Evolutionary conservation across 148 eudicot species (phyloP).

Genomic region (Polygonum aviculare): DNA sequence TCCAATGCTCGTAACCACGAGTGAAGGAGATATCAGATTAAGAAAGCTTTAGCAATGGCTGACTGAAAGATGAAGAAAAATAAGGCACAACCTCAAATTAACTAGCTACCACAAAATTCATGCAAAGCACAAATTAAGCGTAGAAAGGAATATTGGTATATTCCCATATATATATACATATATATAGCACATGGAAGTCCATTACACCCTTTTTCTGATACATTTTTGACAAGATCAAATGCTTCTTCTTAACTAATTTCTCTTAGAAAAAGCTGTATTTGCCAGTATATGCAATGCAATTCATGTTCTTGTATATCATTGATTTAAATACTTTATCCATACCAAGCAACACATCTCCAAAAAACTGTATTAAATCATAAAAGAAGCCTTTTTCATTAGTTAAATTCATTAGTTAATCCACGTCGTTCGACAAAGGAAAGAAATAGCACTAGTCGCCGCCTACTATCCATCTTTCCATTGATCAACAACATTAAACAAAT

Average conservation of each 20-base stretch:
- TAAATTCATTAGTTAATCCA: neutral
- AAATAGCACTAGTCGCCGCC: neutral
- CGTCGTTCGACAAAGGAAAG: neutral
- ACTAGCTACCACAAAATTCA: neutral
- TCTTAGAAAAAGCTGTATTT: neutral
- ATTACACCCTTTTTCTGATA: neutral
- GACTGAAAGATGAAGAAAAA: neutral
- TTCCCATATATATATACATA: neutral
- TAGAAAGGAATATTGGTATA: conserved; percentile 2
- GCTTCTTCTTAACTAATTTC: neutral
- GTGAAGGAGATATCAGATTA: neutral
- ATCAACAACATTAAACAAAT: neutral
- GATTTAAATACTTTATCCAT: neutral
- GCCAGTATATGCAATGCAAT: neutral
- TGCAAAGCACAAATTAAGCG: neutral
- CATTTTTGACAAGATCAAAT: conserved; percentile 7
- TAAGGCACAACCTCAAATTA: neutral
- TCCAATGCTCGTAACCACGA: neutral
- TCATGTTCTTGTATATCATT: neutral
- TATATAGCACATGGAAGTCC: conserved; percentile 3
- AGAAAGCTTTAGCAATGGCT: neutral
- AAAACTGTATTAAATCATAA: too few species aligned
- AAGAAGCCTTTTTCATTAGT: too few species aligned
- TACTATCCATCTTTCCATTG: neutral
- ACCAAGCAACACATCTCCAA: neutral